Evolutionary conservation across 805 yeast species (phyloP), one percentile per base, ranked within the genome.

Genomic region (Lipomyces sp.): DNA sequence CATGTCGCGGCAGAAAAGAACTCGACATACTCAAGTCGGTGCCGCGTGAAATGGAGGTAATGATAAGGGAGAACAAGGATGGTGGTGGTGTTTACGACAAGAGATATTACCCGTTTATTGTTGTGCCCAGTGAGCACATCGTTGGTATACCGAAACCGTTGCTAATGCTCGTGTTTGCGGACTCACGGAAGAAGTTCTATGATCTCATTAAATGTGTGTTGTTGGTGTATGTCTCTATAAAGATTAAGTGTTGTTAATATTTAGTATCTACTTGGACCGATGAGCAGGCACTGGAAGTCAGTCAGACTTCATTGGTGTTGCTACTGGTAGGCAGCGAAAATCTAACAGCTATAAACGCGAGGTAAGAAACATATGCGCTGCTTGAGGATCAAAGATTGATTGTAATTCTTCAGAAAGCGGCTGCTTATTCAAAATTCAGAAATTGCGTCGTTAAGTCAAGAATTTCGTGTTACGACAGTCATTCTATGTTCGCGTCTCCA

Each of bases 401-500:
- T 37, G 6, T 29, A 13, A 24, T 24, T 3, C 13, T 8, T 35
- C 51, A 63, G 69, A 34, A 60, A 57, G 35, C 62, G 64, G 13
- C 33, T 66, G 6, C 13, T 53, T 15, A 18, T 13, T 4, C n/a
- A n/a, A 18, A 29, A 56, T 30, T 24, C 50, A 34, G 45, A 39
- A n/a, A 15, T 33, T 5, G 45, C 64, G 4, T 10, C 60, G 2
- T 30, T 53, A 3, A 57, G 59, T 4, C 62, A 45, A 33, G 74
- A 72, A 48, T 59, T 57, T 48, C 55, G 62, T 33, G 8, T 72
- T 11, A 13, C 59, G n/a, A 57, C 64, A 2, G 57, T 63, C 11
- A 35, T 72, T 7, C 61, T 70, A 11, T 45, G 57, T 24, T 79
- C 82, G 6, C 78, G 77, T 24, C 67, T 77, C 34, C 70, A 69